These are phyloP conservation scores for Leccinum variicolor DNA, from an alignment of 768 basidiomycete species.

Conservation along the genomic window DNA sequence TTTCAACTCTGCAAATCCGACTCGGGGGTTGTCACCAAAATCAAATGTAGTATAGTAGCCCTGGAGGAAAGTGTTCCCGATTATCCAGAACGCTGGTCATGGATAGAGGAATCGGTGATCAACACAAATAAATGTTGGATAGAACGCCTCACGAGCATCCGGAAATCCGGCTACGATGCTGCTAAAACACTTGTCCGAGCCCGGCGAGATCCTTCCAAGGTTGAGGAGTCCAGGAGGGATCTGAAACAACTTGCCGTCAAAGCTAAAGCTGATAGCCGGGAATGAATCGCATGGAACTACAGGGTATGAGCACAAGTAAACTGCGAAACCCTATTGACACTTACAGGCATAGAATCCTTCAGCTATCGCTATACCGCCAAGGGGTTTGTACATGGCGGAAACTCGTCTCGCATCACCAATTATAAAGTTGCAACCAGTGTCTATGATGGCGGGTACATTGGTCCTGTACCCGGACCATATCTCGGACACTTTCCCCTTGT, in stretches of 20 bases:
- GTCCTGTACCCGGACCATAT: too few relatives aligned
- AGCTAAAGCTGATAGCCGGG: neutral
- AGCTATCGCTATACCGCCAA: too few relatives aligned
- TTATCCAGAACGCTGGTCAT: constrained; percentile 11
- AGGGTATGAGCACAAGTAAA: neutral
- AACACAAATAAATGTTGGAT: neutral
- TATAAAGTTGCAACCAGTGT: too few relatives aligned
- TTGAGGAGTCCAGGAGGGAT: constrained; percentile 27
- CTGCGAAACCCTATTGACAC: too few relatives aligned
- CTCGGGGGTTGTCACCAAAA: constrained; percentile 26
- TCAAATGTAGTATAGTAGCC: constrained; percentile 43
- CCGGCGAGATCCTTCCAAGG: constrained; percentile 29
- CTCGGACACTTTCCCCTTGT: too few relatives aligned
- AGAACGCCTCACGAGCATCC: constrained; percentile 1
- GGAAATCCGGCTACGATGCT: constrained; percentile 15
- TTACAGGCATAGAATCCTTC: too few relatives aligned
- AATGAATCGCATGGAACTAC: neutral
- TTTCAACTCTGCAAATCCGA: constrained; percentile 34
- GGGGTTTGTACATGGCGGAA: too few relatives aligned
- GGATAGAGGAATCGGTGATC: neutral
- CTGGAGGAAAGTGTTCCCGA: constrained; percentile 35
- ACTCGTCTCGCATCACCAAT: too few relatives aligned
- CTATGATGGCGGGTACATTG: too few relatives aligned
- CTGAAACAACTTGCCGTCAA: neutral
- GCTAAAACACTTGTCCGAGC: constrained; percentile 27